A percentile compares a stretch with the other conserved stretches of the same genome.
Conservation (phyloP, 2,329 filamentous ascomycete genomes). For the Fusarium sp. region DNA sequence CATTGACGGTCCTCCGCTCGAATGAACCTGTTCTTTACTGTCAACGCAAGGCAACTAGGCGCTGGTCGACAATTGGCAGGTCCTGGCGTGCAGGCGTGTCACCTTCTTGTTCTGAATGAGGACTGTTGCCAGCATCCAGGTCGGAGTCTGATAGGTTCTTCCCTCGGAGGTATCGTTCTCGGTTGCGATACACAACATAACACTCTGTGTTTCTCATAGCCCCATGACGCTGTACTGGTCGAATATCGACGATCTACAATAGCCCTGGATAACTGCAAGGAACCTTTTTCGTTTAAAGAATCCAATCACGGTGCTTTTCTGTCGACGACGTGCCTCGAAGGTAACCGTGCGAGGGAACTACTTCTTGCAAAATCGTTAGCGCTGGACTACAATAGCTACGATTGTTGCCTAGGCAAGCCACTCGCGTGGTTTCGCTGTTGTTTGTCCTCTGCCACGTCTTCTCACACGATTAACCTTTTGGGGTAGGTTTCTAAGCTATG, state of each 20-base stretch:
- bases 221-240: background rate
- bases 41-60: slow-evolving; percentile 29
- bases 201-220: background rate
- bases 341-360: background rate
- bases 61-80: slow-evolving; percentile 26
- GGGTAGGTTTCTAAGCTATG: background rate
- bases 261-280: background rate
- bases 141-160: background rate
- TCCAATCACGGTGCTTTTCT: background rate
- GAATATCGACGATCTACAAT: background rate
- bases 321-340: background rate
- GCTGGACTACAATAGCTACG: background rate
- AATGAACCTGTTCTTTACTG: slow-evolving; percentile 16
- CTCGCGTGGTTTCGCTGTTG: background rate
- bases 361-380: background rate
- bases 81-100: slow-evolving; percentile 30
- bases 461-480: background rate
- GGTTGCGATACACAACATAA: background rate
- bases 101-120: slow-evolving; percentile 5
- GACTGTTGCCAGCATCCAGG: background rate
- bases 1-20: slow-evolving; percentile 36
- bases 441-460: background rate
- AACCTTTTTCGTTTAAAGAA: background rate
- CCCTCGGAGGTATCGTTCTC: background rate
- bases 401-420: background rate